phyloP scores from a whole-genome alignment of 495 filamentous ascomycete genomes.

The Poronia punctata region DNA sequence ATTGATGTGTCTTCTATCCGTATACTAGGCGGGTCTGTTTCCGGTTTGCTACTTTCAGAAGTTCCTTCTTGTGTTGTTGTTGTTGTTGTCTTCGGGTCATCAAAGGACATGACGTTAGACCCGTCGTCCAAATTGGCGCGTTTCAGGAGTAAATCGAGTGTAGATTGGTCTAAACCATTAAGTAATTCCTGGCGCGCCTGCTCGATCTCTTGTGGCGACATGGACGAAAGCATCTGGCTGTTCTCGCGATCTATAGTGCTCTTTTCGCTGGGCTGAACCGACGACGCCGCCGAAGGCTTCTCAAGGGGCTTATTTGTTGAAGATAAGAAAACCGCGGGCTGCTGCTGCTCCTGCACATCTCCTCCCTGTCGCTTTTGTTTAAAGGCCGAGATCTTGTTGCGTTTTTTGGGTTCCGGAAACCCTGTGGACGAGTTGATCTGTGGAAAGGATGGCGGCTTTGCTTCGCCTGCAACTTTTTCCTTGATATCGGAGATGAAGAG shows the following conservation, averaged over 20 bases:
- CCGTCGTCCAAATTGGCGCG: slow-evolving; percentile 72
- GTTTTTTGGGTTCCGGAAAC: slow-evolving; percentile 81
- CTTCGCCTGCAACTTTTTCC: slow-evolving; percentile 55
- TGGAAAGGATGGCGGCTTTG: slow-evolving; percentile 58
- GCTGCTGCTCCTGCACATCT: slow-evolving; percentile 6
- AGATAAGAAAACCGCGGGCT: slow-evolving; percentile 8
- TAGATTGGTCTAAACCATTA: slow-evolving; percentile 54
- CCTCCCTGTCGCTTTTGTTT: slow-evolving; percentile 53
- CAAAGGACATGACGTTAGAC: slow-evolving; percentile 30
- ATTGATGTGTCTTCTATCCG: slow-evolving; percentile 15
- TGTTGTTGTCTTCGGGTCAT: slow-evolving; percentile 14
- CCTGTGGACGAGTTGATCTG: slow-evolving; percentile 54
- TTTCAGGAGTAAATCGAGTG: slow-evolving; percentile 70
- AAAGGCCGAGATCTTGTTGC: slow-evolving; percentile 65
- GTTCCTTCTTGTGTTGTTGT: slow-evolving; percentile 7
- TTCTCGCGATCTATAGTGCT: slow-evolving; percentile 76
- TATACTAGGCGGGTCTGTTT: slow-evolving; percentile 15
- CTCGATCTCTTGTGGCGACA: slow-evolving; percentile 78
- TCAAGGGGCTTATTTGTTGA: slow-evolving; percentile 9
- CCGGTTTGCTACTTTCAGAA: slow-evolving; percentile 1
- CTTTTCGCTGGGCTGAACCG: slow-evolving; percentile 46
- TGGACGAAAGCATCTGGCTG: slow-evolving; percentile 59
- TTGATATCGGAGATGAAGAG: slow-evolving; percentile 67
- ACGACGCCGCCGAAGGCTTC: slow-evolving; percentile 1
- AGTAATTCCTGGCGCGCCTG: slow-evolving; percentile 69